phyloP scores from a whole-genome alignment of 192 early-diverging fungal species.

The Coemansia sp. region DNA sequence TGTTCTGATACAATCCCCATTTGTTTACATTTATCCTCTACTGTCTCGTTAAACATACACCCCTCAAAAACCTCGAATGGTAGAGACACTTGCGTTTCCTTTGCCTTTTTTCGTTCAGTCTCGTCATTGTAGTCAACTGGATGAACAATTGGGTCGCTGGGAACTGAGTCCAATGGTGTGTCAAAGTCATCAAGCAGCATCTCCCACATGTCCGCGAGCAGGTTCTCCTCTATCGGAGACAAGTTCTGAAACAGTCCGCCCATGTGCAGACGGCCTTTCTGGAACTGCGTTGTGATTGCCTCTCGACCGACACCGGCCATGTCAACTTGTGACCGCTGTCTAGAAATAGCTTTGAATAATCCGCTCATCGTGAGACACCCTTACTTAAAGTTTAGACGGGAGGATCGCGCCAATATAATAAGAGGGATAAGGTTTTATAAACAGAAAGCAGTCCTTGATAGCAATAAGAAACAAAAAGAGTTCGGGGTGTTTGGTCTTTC shows the following conservation, averaged over 20 bases:
- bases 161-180: slow-evolving; percentile 33
- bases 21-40: slow-evolving; percentile 32
- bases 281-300: slow-evolving; percentile 46
- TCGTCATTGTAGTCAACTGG: slow-evolving; percentile 43
- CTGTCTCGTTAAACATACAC: slow-evolving; percentile 50
- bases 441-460: neutral
- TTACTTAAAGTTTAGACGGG: neutral
- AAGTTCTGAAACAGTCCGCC: slow-evolving; percentile 36
- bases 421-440: neutral
- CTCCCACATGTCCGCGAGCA: slow-evolving; percentile 48
- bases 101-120: slow-evolving; percentile 32
- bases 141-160: slow-evolving; percentile 30
- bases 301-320: slow-evolving; percentile 33
- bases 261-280: slow-evolving; percentile 45
- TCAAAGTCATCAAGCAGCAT: slow-evolving; percentile 49
- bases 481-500: neutral
- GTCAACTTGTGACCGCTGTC: slow-evolving; percentile 38
- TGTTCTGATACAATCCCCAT: slow-evolving; percentile 21
- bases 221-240: slow-evolving; percentile 38
- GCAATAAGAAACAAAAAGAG: neutral
- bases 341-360: slow-evolving; percentile 45
- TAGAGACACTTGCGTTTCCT: slow-evolving; percentile 24
- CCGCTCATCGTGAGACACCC: slow-evolving; percentile 25
- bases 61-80: slow-evolving; percentile 51
- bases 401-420: neutral